Conservation (phyloP, 805 yeast species). For the Ogataea degrootiae region DNA sequence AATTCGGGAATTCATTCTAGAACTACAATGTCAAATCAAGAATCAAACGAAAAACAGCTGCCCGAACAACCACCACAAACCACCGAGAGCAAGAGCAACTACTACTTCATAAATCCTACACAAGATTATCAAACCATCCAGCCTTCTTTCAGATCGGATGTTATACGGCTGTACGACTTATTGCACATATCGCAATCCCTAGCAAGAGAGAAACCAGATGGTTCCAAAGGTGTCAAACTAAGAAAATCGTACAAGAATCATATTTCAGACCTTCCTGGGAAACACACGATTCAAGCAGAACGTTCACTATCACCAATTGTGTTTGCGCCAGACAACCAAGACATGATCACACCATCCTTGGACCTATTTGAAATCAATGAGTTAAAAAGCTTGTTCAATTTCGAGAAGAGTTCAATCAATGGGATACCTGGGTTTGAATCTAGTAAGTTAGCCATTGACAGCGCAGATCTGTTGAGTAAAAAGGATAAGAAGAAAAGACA, state of each 20-base stretch:
- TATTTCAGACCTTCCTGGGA: constrained; percentile 79
- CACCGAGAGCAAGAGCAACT: constrained; percentile 4
- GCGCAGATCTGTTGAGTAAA: constrained; percentile 20
- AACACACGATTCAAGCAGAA: constrained; percentile 57
- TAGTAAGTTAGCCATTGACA: constrained; percentile 58
- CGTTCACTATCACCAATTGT: constrained; percentile 35
- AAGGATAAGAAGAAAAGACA: constrained; percentile 26
- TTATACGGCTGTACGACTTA: constrained; percentile 65
- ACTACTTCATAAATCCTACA: constrained; percentile 29
- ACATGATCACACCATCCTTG: constrained; percentile 34
- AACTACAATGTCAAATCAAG: too few species aligned
- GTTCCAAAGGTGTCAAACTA: constrained; percentile 86
- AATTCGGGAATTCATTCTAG: too few species aligned
- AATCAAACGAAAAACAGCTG: neutral
- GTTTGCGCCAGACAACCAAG: constrained; percentile 35
- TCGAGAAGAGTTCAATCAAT: constrained; percentile 59
- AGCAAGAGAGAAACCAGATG: constrained; percentile 83
- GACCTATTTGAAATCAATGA: constrained; percentile 46
- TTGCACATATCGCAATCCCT: constrained; percentile 68
- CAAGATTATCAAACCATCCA: constrained; percentile 36
- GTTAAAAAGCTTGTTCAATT: constrained; percentile 45
- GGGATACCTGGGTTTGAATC: constrained; percentile 79
- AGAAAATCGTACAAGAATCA: constrained; percentile 95
- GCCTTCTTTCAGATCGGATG: constrained; percentile 72
- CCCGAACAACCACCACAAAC: neutral